Evolutionary conservation across 345 rosid genomes (phyloP), one percentile per base, ranked within the genome.

Genomic region (Erucastrum elatum): DNA sequence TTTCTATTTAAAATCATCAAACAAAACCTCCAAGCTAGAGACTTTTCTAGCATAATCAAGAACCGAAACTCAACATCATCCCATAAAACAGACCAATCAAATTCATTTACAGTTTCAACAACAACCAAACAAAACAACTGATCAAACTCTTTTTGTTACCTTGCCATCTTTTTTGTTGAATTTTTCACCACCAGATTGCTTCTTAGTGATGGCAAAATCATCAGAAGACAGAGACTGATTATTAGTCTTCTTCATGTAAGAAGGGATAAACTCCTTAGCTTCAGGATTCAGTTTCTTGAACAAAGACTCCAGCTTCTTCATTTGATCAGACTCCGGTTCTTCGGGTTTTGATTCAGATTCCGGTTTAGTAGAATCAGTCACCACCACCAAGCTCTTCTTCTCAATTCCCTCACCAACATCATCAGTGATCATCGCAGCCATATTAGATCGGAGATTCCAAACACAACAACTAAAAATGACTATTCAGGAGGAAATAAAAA

Each of bases 201-300:
- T 80, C 65, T 69, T 63, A 26, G 75, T 13, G 35, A 35, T n/a
- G 33, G 37, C 44, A 15, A 80, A 75, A 55, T 55, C 66, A 1
- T 59, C 68, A 56, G 63, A 15, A 49, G 80, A 69, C 63, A 70
- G 62, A 71, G 71, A 64, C 16, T 62, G 58, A 10, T 10, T 21
- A 21, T 21, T 21, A 21, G 21, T 41, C 11, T 11, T 68, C 75
- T 71, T 76, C 65, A 71, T 81, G 75, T 79, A 80, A 66, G 87
- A 88, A 65, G 92, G 92, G 61, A 88, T 12, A 71, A 88, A 88
- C 63, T 88, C 92, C 70, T 88, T 87, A 11, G 92, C 92, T 80
- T 66, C 79, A 75, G 92, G 92, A 75, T 88, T 85, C 81, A 88
- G 71, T 62, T 85, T 88, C 64, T 87, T 88, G 69, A 88, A 83